Evolutionary conservation across 2,329 filamentous ascomycete species (phyloP), one percentile per base, ranked within the genome.

Genomic region (Fusarium sp.): DNA sequence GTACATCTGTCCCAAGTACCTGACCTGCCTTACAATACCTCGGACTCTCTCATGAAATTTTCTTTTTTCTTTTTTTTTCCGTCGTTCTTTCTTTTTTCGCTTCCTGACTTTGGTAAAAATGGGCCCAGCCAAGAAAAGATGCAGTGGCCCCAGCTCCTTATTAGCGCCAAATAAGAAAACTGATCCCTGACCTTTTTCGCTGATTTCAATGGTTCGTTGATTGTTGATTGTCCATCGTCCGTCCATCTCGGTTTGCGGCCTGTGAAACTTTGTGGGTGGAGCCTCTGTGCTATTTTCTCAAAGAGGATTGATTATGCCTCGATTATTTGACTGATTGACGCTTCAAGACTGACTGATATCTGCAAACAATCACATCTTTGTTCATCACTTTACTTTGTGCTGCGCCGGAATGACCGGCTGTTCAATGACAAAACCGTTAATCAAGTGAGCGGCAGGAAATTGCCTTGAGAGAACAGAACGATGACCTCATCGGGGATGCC

Each of bases 181-280:
- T 67, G 28, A 58, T 62, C 65, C 61, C 43, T 67, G 65, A 62
- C 52, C 39, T 34, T 49, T 55, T 43, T 50, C 11, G 18, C 23
- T 44, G 44, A 49, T 67, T 30, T 59, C 30, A 60, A 53, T 68
- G 52, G 34, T 37, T 37, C 34, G 50, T 52, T 58, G 26, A 51
- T 62, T 58, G 23, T 59, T 52, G 45, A 65, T 65, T 51, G 37
- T 59, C 46, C 56, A 30, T 30, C 28, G 28, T 30, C 28, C 28
- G 12, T 30, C 28, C 28, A 67, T 69, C 61, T 69, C 57, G 54
- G 68, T 52, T 58, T 70, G 46, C 43, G 23, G 50, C 59, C 28
- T 66, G 65, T 70, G 69, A 72, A 72, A 72, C 69, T 62, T 71
- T 67, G 58, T 43, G 37, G 18, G 62, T 70, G 69, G 69, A 70